Base-by-base conservation (phyloP, 2,329 filamentous ascomycete genomes). In the Myrmaecium sp. region DNA sequence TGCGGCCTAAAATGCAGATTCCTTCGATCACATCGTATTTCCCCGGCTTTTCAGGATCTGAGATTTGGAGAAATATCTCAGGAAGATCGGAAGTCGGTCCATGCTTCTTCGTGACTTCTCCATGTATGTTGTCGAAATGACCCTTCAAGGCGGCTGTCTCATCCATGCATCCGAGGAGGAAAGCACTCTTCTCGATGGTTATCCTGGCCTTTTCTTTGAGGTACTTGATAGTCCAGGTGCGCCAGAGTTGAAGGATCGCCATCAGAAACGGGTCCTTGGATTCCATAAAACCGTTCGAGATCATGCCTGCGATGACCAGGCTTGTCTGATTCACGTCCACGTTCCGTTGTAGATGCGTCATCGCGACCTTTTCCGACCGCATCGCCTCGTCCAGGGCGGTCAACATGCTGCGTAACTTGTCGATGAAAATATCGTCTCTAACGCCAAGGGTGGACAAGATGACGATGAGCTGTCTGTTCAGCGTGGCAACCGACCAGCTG, bases 201-300 rank as follows among this genome's bases (percentile, higher is more conserved):
- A 98, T 81, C 15, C 77, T 75, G 0, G 86, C 83, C 40, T 94
- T 95, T 38, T 95, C 83, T 39, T 93, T 94, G 11, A 98, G 64
- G 8, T 77, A 66, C 43, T 92, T 93, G 37, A 93, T 68, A 1
- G 76, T 81, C 79, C 81, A 95, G 2, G 81, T 69, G 34, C 77
- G 66, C 86, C 89, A 98, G 1, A 95, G 60, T 18, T 72, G 67
- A 7, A 98, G 55, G 6, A 93, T 51, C 1, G 82, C 83, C 33
- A 71, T 64, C 13, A 83, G 62, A 47, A 95, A 95, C 0, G 86
- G 86, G 31, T 98, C 89, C 9, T 59, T 51, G 1, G 55, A 49
- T 2, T 60, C 51, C 62, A 84, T 78, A 52, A 98, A 95, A 0
- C 81, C 82, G 34, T 79, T 72, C 2, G 64, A 53, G 16, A 95